Percentiles rank a stretch among this genome's conserved stretches.
Evolutionary conservation across 1,139 yeast genomes (phyloP).

Genomic region (Lipomyces yarrowii): DNA sequence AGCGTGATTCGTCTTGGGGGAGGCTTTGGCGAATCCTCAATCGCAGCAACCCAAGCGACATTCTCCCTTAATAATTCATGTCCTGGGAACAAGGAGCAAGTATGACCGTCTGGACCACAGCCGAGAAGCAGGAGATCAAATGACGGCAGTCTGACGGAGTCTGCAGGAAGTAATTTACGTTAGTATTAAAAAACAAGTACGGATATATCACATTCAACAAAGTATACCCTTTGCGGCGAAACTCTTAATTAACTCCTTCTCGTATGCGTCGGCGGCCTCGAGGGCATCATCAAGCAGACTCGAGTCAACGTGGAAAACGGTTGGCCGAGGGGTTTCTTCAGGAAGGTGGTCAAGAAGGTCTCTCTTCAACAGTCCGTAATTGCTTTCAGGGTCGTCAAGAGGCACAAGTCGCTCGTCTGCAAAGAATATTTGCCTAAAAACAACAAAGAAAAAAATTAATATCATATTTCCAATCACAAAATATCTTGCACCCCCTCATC

Average conservation of each 20-base stretch:
- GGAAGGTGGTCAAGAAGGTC: conserved; percentile 73
- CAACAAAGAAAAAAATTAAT: not conserved
- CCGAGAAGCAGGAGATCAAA: conserved; percentile 89
- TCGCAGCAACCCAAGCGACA: conserved; percentile 95
- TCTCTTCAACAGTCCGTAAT: conserved; percentile 85
- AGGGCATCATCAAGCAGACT: conserved; percentile 77
- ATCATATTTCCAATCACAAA: not conserved
- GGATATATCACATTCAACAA: not conserved
- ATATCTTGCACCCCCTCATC: not conserved
- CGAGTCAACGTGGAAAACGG: conserved; percentile 81
- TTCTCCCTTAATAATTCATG: conserved; percentile 87
- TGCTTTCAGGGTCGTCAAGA: conserved; percentile 77
- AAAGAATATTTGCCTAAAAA: conserved; percentile 70
- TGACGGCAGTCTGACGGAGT: conserved; percentile 91
- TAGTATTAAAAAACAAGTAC: not conserved
- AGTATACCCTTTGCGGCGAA: conserved; percentile 74
- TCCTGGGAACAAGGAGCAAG: conserved; percentile 92
- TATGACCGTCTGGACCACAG: conserved; percentile 98
- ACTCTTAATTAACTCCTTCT: conserved; percentile 77
- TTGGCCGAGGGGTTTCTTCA: conserved; percentile 56
- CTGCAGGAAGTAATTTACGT: conserved; percentile 40
- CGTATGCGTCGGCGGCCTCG: conserved; percentile 93
- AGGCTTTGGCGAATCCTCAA: conserved; percentile 88
- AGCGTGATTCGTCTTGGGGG: conserved; percentile 87
- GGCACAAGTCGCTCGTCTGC: conserved; percentile 97